Evolutionary conservation across 108 stramenopile species (phyloP), one percentile per base, ranked within the genome.

Genomic region (Chaetoceros tenuissimus): DNA sequence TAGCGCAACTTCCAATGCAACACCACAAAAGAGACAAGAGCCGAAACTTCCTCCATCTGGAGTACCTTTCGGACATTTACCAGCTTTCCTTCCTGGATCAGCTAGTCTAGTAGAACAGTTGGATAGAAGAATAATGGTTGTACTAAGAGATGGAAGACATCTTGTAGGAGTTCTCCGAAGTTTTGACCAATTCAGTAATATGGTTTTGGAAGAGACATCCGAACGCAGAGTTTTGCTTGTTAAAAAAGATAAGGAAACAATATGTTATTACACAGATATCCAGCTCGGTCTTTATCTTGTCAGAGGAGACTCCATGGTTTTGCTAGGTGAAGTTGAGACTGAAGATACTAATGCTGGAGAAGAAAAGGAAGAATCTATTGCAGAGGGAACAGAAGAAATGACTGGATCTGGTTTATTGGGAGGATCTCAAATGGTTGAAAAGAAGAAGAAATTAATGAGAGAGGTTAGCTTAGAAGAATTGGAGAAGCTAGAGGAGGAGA

Each of bases 141-240:
- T 98, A n/a, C 67, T 96, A 26, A 74, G 92, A 19, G 97, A 98
- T 59, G 95, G 95, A 23, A 75, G 94, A 44, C 93, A 98, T 70
- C 60, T 98, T 24, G 80, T 94, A 16, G 97, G 97, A 13, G 79
- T 72, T 28, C 64, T 96, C 47, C 82, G 93, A 28, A 82, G 81
- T 24, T 98, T 91, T 69, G 97, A 98, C 68, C 97, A 98, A 71
- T 98, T 83, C 74, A 74, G 72, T 49, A 98, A 98, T 55, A 72
- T 96, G 72, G 87, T 98, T 0, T 50, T 98, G 51, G 85, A 94
- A 34, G 90, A 94, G 45, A 81, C 92, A n/a, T 79, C 75, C 24
- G 97, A 98, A 75, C 80, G 95, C 51, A 73, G 88, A 51, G 72
- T 88, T 43, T 65, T 85, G 50, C 62, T 73, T 3, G 70, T 78